These are phyloP conservation scores for Hippophae tibetana DNA, from an alignment of 306 rosid genomes.

Conservation along the genomic window DNA sequence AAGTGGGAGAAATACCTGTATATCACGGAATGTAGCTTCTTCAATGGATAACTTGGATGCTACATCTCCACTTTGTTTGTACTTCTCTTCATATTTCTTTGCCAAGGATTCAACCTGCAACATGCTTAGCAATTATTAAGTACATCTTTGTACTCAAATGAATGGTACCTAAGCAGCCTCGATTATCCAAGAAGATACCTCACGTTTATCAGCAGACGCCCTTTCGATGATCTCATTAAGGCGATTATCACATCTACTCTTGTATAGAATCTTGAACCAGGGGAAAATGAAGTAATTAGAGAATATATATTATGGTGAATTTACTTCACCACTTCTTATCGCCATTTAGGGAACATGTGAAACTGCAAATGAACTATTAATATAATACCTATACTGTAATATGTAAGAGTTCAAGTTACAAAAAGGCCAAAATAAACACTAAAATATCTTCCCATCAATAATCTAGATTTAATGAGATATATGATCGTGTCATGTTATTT, in stretches of 20 bases:
- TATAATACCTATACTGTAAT: background rate
- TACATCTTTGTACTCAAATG: slow-evolving; percentile 7
- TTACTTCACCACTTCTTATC: slow-evolving; percentile 2
- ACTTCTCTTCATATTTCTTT: slow-evolving; percentile 91
- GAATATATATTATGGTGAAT: background rate
- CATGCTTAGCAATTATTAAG: slow-evolving; percentile 10
- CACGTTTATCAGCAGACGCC: slow-evolving; percentile 61
- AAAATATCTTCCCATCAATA: background rate
- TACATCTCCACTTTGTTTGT: slow-evolving; percentile 77
- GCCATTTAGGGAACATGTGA: background rate
- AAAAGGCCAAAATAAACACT: slow-evolving; percentile 4
- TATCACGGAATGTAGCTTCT: slow-evolving; percentile 86
- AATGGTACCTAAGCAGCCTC: slow-evolving; percentile 13
- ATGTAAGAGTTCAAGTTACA: background rate
- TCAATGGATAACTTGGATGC: slow-evolving; percentile 87
- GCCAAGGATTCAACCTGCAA: slow-evolving; percentile 69
- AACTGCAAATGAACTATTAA: background rate
- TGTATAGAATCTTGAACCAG: slow-evolving; percentile 68
- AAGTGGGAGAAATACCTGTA: slow-evolving; percentile 45
- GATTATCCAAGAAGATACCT: slow-evolving; percentile 50
- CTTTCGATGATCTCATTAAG: slow-evolving; percentile 84
- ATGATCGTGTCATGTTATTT: too few species aligned
- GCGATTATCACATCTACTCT: slow-evolving; percentile 96
- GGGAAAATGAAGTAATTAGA: slow-evolving; percentile 13
- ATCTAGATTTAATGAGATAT: background rate